Percentiles rank a stretch among this genome's conserved stretches.
Conservation (phyloP, 2,329 filamentous ascomycete genomes). For the Penicillium sp. region DNA sequence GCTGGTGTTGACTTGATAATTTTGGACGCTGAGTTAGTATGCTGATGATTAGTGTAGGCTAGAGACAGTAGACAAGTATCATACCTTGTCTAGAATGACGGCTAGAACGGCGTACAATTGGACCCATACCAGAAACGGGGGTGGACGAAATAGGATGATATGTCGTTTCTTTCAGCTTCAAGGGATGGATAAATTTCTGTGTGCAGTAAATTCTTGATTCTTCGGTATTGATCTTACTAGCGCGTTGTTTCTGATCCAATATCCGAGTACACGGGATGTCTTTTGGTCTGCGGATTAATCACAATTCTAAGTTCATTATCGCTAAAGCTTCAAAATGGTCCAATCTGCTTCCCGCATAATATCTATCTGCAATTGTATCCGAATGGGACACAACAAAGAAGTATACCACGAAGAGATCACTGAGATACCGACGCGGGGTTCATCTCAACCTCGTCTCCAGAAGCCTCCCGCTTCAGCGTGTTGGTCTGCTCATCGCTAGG, state of each 20-base stretch:
- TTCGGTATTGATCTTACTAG: no score
- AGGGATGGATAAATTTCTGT: no score
- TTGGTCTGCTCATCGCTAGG: slow-evolving; percentile 20
- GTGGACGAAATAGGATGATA: no score
- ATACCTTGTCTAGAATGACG: no score
- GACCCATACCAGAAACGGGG: no score
- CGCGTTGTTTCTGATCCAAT: no score
- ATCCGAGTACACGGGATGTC: no score
- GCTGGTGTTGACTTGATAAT: not conserved
- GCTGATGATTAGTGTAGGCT: not conserved
- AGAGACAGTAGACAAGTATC: no score
- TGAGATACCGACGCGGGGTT: not conserved
- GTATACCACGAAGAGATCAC: not conserved
- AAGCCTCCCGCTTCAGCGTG: slow-evolving; percentile 4
- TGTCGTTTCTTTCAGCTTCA: no score
- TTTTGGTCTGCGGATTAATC: not conserved
- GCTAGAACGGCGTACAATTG: no score
- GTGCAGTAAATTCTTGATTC: no score
- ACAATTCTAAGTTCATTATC: slow-evolving; percentile 1
- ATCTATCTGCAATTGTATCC: not conserved
- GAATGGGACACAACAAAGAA: not conserved
- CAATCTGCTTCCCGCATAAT: not conserved
- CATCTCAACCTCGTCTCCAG: slow-evolving; percentile 15
- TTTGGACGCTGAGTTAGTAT: not conserved
- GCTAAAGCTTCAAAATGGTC: not conserved